Conservation (phyloP, 805 yeast genomes). For the Saccharomycopsis javanensis region DNA sequence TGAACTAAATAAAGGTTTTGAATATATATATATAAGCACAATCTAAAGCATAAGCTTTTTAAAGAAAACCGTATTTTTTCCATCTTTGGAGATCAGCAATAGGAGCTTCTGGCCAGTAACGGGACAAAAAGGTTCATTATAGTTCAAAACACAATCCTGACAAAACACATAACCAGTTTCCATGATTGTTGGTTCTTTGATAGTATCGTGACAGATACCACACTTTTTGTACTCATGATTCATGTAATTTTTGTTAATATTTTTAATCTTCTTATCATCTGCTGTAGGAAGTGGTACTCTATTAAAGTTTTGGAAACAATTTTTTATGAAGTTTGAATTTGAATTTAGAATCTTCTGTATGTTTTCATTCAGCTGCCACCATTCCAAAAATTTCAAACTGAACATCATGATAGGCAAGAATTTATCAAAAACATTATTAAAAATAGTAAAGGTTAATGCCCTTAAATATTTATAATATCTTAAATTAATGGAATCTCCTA, state of each 20-base stretch:
- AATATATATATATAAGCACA: no score
- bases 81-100: background rate
- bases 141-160: slow-evolving; percentile 48
- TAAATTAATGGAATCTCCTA: slow-evolving; percentile 16
- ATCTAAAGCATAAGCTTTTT: background rate
- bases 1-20: no score
- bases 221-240: slow-evolving; percentile 31
- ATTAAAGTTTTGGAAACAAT: slow-evolving; percentile 4
- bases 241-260: slow-evolving; percentile 2
- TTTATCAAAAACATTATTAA: slow-evolving; percentile 18
- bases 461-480: background rate
- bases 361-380: slow-evolving; percentile 20
- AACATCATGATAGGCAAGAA: slow-evolving; percentile 18
- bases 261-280: background rate
- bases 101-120: slow-evolving; percentile 62
- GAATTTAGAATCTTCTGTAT: slow-evolving; percentile 3
- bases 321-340: slow-evolving; percentile 13
- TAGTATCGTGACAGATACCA: slow-evolving; percentile 55
- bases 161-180: slow-evolving; percentile 91
- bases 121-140: slow-evolving; percentile 76
- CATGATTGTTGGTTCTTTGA: slow-evolving; percentile 73
- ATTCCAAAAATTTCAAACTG: slow-evolving; percentile 18
- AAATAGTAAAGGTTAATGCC: background rate
- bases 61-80: background rate
- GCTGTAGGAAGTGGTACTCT: slow-evolving; percentile 8